A percentile compares a stretch with the other conserved stretches of the same genome.
Evolutionary conservation across 441 rosid genomes (phyloP).

Genomic region (Isatis lusitanica): DNA sequence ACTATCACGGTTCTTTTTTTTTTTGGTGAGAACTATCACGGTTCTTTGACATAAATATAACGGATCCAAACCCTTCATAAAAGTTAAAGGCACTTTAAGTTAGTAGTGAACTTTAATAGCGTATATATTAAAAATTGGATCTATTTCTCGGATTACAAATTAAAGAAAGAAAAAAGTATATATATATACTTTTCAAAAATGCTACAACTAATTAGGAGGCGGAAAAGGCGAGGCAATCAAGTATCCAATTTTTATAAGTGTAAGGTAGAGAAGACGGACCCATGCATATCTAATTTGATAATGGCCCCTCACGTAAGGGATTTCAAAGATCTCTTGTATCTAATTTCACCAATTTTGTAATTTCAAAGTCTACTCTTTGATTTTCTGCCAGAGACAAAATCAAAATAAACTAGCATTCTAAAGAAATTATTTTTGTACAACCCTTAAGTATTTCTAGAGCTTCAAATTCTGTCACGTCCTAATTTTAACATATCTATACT

Average conservation of each 20-base stretch:
- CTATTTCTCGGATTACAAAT: not conserved
- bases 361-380: slow-evolving; percentile 12
- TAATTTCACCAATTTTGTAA: not conserved
- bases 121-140: not conserved
- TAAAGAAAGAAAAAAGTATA: not conserved
- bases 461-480: not conserved
- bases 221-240: slow-evolving; percentile 6
- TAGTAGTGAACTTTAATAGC: not conserved
- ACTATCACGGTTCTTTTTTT: too few relatives aligned
- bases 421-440: not conserved
- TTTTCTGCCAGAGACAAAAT: not conserved
- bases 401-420: not conserved
- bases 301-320: not conserved
- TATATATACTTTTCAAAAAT: not conserved
- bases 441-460: not conserved
- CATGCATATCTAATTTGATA: slow-evolving; percentile 6
- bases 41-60: too few relatives aligned
- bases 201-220: not conserved
- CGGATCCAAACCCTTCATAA: not conserved
- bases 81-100: not conserved
- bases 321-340: not conserved
- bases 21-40: too few relatives aligned
- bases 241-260: not conserved
- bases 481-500: not conserved
- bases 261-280: slow-evolving; percentile 14